Percentiles rank a stretch among this genome's conserved stretches.
These are phyloP conservation scores for Monilinia laxa DNA, from an alignment of 2,329 filamentous ascomycete species.

Conservation along the genomic window DNA sequence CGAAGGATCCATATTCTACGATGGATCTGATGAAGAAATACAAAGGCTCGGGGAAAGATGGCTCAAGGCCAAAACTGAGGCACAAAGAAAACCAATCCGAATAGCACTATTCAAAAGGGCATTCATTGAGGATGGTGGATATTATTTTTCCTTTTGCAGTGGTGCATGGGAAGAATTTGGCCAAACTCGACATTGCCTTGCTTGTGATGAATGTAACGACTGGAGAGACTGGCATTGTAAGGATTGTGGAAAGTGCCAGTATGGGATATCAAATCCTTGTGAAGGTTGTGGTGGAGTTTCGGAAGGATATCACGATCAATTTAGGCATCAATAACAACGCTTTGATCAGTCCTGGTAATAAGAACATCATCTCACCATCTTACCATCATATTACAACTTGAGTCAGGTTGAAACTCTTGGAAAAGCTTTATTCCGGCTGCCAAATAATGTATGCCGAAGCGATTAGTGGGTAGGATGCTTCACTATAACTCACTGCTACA, in stretches of 20 bases:
- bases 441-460: not conserved
- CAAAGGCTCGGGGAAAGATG: conserved; percentile 8
- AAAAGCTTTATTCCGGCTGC: not conserved
- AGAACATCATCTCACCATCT: not conserved
- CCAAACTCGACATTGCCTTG: conserved; percentile 6
- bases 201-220: conserved; percentile 16
- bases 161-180: conserved; percentile 14
- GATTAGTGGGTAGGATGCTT: not conserved
- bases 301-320: conserved; percentile 11
- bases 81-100: conserved; percentile 10
- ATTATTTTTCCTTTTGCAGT: conserved; percentile 13
- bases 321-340: not conserved
- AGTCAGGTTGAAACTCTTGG: not conserved
- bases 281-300: conserved; percentile 19
- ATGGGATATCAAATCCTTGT: conserved; percentile 11
- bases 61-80: conserved; percentile 11
- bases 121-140: conserved; percentile 4
- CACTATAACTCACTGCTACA: not conserved
- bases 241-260: conserved; percentile 13
- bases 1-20: conserved; percentile 9
- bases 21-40: conserved; percentile 2
- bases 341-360: not conserved
- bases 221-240: conserved; percentile 18
- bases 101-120: conserved; percentile 11
- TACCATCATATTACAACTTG: not conserved